Evolutionary conservation across 257 asterid genomes (phyloP).

Genomic region (Nicotiana benthamiana): DNA sequence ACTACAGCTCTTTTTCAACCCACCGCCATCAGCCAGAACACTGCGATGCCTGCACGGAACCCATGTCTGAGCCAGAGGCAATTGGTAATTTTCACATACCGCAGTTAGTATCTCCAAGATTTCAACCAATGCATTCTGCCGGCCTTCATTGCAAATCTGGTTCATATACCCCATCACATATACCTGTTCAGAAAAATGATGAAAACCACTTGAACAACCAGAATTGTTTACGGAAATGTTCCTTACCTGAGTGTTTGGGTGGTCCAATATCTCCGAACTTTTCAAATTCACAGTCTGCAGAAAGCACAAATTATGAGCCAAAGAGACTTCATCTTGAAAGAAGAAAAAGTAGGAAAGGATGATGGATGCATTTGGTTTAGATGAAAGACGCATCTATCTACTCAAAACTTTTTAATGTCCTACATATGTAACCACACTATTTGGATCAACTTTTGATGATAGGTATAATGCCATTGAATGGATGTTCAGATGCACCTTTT

Average conservation of each 20-base stretch:
- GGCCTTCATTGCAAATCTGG: conserved; percentile 83
- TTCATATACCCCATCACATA: conserved; percentile 13
- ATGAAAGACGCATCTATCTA: neutral
- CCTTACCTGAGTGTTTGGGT: conserved; percentile 64
- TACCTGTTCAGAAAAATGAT: conserved; percentile 7
- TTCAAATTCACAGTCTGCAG: conserved; percentile 88
- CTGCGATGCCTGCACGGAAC: conserved; percentile 12
- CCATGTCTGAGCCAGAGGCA: conserved; percentile 29
- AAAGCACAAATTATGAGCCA: conserved; percentile 21
- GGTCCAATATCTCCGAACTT: conserved; percentile 78
- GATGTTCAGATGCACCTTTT: neutral
- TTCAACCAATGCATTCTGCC: conserved; percentile 35
- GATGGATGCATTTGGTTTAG: neutral
- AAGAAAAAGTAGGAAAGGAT: neutral
- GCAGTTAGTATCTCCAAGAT: conserved; percentile 17
- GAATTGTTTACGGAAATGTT: neutral
- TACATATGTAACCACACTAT: neutral
- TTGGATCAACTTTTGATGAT: neutral
- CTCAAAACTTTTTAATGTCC: neutral
- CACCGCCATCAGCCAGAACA: conserved; percentile 8
- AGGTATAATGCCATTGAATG: neutral
- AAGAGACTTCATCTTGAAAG: neutral
- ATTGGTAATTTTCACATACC: conserved; percentile 11
- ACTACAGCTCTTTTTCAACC: conserved; percentile 13
- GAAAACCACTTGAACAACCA: neutral